phyloP scores from a whole-genome alignment of 768 basidiomycete genomes.

The Hysterangium stoloniferum region DNA sequence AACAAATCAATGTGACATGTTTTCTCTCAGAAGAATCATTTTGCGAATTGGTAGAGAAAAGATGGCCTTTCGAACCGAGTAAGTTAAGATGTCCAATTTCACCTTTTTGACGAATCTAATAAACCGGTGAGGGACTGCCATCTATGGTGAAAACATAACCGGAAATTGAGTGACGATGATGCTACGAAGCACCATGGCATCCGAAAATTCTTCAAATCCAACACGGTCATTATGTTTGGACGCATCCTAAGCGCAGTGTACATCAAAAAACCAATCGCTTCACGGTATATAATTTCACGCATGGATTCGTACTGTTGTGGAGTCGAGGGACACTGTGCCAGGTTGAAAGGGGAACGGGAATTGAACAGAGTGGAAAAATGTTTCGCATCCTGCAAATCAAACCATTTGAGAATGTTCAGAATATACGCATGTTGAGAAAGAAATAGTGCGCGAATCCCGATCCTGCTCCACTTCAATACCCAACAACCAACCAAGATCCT shows the following conservation, averaged over 20 bases:
- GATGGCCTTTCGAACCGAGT: conserved; percentile 45
- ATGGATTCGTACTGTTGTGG: neutral
- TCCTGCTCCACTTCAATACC: neutral
- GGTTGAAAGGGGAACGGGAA: neutral
- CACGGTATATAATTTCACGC: conserved; percentile 14
- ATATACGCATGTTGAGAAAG: neutral
- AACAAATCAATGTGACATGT: neutral
- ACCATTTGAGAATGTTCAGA: neutral
- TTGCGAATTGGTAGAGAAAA: conserved; percentile 36
- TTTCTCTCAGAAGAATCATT: no score
- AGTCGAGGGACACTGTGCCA: neutral
- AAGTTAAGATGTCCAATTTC: conserved; percentile 1
- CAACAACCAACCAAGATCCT: no score
- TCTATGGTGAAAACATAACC: no score
- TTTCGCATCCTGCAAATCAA: neutral
- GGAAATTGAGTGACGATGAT: no score
- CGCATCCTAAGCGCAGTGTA: conserved; percentile 27
- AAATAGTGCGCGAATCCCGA: no score
- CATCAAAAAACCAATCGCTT: conserved; percentile 28
- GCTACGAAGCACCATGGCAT: no score
- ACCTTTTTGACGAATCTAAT: neutral
- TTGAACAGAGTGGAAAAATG: neutral
- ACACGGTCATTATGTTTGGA: conserved; percentile 38
- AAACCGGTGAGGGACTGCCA: no score
- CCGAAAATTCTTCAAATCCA: no score